phyloP scores from a whole-genome alignment of 176 grass and related monocot species.

The Cocos nucifera region DNA sequence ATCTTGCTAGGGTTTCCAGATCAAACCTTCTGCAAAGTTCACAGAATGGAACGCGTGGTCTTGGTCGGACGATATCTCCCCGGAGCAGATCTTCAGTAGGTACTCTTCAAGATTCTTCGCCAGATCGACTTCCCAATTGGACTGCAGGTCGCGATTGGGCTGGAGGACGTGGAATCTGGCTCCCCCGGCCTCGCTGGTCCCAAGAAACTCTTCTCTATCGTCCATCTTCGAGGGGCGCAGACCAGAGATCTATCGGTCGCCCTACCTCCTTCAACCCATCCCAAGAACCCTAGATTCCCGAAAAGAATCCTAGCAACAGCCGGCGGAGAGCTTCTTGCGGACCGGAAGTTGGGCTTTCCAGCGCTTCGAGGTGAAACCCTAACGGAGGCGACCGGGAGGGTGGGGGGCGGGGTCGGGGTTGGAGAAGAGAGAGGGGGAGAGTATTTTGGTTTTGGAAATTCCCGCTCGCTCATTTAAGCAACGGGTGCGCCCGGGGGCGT shows the following conservation, averaged over 20 bases:
- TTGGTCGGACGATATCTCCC: conserved; percentile 38
- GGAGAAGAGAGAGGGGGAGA: conserved; percentile 15
- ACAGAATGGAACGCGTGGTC: conserved; percentile 41
- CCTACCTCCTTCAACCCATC: conserved; percentile 5
- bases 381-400: too few relatives aligned
- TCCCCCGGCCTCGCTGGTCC: conserved; percentile 26
- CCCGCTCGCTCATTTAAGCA: conserved; percentile 36
- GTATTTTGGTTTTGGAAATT: conserved; percentile 34
- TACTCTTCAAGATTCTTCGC: conserved; percentile 82
- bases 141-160: conserved; percentile 62
- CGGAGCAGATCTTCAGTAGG: conserved; percentile 79
- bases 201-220: conserved; percentile 5
- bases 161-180: conserved; percentile 44
- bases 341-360: too few relatives aligned
- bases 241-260: conserved; percentile 1
- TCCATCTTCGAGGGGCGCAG: neutral
- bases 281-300: neutral
- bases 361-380: too few relatives aligned
- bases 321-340: too few relatives aligned
- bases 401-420: neutral
- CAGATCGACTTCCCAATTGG: conserved; percentile 90
- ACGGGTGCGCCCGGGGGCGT: too few relatives aligned
- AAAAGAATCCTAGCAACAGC: too few relatives aligned
- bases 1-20: neutral
- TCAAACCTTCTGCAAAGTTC: conserved; percentile 90